Evolutionary conservation across 345 rosid species (phyloP), one percentile per base, ranked within the genome.

Genomic region (Brassica cretica): DNA sequence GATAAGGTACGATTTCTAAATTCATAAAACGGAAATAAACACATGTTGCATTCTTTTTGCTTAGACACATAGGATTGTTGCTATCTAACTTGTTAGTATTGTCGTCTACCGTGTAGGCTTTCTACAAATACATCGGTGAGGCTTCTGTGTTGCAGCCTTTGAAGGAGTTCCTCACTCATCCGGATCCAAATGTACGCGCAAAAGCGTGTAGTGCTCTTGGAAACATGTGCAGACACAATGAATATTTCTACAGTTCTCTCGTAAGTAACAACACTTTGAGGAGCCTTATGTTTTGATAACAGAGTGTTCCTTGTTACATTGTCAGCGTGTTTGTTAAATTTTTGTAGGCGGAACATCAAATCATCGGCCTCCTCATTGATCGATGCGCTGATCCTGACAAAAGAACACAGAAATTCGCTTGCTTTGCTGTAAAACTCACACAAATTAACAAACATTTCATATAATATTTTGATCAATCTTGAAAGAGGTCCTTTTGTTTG

Each of bases 121-220:
- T 92, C 87, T 92, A 92, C 83, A 92, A 92, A 69, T 90, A 84
- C 82, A 91, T 95, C 15, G 84, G 87, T 32, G 88, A 90, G 78
- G 97, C 98, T 79, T 82, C 88, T 53, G 80, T 93, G 39, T 83
- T 92, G 82, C 94, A 84, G 75, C 80, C 80, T 49, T 71, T 95
- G 80, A 88, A 87, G 77, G 88, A 85, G 4, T 89, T 85, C 72
- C 97, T 94, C 58, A 80, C 75, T 55, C 90, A 92, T 80, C 89
- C 88, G 51, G 97, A 94, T 84, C 89, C 93, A 41, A 92, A 94
- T 79, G 60, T 92, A 64, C 98, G 99, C 10, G 93, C 98, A 63
- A 95, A 95, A 87, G 84, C 98, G 64, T 95, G 98, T 86, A 91
- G 97, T 85, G 97, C 96, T 78, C 82, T 95, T 3, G 98, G 99